Base-by-base conservation (phyloP, 495 filamentous ascomycete genomes). In the Penicillium canescens region DNA sequence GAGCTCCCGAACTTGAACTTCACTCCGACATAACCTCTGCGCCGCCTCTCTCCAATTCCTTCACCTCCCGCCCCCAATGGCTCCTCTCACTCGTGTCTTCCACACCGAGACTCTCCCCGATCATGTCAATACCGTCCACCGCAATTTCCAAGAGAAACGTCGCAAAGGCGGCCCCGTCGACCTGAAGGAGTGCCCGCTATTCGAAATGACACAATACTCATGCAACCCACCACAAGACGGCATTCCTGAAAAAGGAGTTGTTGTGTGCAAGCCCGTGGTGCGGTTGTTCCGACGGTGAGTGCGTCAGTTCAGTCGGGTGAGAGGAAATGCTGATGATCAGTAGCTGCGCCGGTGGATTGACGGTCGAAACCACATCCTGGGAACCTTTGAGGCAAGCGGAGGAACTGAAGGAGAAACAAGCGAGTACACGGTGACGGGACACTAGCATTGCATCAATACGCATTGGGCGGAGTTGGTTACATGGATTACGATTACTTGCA, bases 341-440 rank as follows among this genome's bases (percentile, higher is more conserved):
- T 67, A 96, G 91, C 50, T 95, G 91, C 72, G 80, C 81, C 26
- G 83, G 84, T 61, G 85, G 80, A 49, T 83, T 93, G 67, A 88
- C 79, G 55, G 87, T 92, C 9, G 91, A 96, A 70, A 95, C 90
- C 21, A 95, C 90, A 20, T 74, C 80, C 43, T 93, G 88, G 88
- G 89, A 94, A 50, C 67, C 65, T 18, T 50, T 73, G 9, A 54
- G 71, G 39, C 37, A 62, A 39, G 64, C 60, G 4, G 59, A 69
- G 46, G 66, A 72, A 47, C 62, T 58, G 49, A 60, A 55, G 26
- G 61, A 62, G 33, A 61, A 65, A 21, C 52, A 56, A 44, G 44
- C 55, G 8, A 48, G 18, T 11, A 37, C 46, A 16, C 39, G 50
- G 26, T 46, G 14, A 46, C 45, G 21, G 36, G 37, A 43, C 21